Evolutionary conservation across 192 early-diverging fungal species (phyloP).

Genomic region (Coemansia sp.): DNA sequence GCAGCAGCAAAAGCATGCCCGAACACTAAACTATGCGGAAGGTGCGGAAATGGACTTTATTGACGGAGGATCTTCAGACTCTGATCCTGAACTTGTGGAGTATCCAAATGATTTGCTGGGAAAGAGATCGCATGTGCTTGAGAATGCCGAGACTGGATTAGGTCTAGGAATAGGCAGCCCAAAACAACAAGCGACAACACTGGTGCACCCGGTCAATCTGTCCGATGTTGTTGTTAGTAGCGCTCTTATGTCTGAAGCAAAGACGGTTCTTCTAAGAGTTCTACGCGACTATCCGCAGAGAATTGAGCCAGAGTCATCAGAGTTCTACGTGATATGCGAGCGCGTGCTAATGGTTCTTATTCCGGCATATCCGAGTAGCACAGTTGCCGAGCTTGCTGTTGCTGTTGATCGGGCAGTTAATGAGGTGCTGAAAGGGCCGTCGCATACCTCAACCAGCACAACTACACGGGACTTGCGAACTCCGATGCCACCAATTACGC

Average conservation of each 20-base stretch:
- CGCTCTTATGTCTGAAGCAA: slow-evolving; percentile 23
- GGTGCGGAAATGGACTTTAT: not conserved
- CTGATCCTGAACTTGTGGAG: slow-evolving; percentile 32
- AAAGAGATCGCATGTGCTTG: slow-evolving; percentile 3
- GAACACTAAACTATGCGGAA: not conserved
- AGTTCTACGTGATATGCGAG: slow-evolving; percentile 44
- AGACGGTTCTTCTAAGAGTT: slow-evolving; percentile 9
- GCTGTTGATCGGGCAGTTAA: slow-evolving; percentile 38
- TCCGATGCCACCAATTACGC: not conserved
- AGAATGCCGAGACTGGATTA: not conserved
- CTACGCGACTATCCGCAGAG: slow-evolving; percentile 25
- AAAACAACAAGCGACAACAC: not conserved
- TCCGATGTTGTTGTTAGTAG: slow-evolving; percentile 8
- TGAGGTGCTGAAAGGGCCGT: slow-evolving; percentile 8
- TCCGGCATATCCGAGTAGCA: slow-evolving; percentile 22
- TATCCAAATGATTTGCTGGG: slow-evolving; percentile 5
- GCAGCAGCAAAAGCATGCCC: not conserved
- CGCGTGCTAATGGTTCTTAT: slow-evolving; percentile 34
- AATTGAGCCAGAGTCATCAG: slow-evolving; percentile 38
- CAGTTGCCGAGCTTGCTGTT: slow-evolving; percentile 41
- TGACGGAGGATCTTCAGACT: slow-evolving; percentile 31
- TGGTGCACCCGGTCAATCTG: slow-evolving; percentile 7
- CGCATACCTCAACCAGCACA: not conserved
- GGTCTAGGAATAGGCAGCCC: slow-evolving; percentile 9
- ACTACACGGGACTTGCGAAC: not conserved